Percentiles rank a stretch among this genome's conserved stretches.
These are phyloP conservation scores for Lachancea sp. DNA, from an alignment of 805 yeast genomes.

Conservation along the genomic window DNA sequence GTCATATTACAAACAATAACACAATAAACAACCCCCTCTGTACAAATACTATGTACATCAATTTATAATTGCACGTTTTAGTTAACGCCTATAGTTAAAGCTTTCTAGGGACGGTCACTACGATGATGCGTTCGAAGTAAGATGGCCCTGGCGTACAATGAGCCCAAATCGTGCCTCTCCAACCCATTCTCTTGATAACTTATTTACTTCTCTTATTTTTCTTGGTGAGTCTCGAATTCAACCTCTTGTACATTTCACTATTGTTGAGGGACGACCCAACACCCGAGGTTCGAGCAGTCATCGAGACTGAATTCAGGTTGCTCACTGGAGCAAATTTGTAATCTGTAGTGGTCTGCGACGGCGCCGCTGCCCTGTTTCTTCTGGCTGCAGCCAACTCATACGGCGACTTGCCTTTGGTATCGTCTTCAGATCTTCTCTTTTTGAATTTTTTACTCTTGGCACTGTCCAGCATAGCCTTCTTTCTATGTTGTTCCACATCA, in stretches of 20 bases:
- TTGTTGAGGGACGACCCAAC: conserved; percentile 47
- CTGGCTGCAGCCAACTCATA: conserved; percentile 89
- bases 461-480: conserved; percentile 30
- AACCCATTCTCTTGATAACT: not conserved
- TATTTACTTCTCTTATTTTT: conserved; percentile 17
- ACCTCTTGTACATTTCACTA: conserved; percentile 77
- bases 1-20: conserved; percentile 2
- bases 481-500: conserved; percentile 48
- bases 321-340: conserved; percentile 87
- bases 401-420: conserved; percentile 33
- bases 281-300: conserved; percentile 40
- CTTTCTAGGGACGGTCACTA: no score
- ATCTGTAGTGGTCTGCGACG: conserved; percentile 82
- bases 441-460: conserved; percentile 32
- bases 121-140: no score
- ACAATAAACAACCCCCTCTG: conserved; percentile 1
- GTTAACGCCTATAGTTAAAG: conserved; percentile 3
- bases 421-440: conserved; percentile 18
- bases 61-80: conserved; percentile 10
- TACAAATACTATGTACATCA: conserved; percentile 8
- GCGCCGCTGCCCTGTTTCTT: conserved; percentile 92
- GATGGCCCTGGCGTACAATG: no score
- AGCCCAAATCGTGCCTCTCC: no score
- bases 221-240: conserved; percentile 42
- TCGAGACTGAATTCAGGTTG: conserved; percentile 38